Evolutionary conservation across 164 flowering plant genomes (phyloP).

Genomic region (Berberis vulgaris): DNA sequence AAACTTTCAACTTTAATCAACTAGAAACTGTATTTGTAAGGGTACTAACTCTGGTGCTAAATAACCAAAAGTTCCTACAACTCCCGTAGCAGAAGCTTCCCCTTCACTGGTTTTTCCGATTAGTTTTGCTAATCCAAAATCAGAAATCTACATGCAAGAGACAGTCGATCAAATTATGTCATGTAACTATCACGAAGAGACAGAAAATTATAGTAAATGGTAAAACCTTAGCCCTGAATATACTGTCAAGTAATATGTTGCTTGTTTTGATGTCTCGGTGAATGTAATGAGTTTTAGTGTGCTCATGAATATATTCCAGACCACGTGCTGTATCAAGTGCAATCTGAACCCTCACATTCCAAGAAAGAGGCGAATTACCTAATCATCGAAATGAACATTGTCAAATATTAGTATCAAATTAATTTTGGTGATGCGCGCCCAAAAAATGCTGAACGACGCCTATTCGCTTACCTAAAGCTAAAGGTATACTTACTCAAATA

Average conservation of each 20-base stretch:
- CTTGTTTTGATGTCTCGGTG: constrained; percentile 95
- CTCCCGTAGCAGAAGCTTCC: constrained; percentile 69
- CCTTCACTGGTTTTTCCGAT: constrained; percentile 61
- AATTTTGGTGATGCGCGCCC: no score
- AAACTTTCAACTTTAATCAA: constrained; percentile 4
- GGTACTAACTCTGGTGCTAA: constrained; percentile 87
- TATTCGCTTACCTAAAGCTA: no score
- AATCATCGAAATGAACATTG: not conserved
- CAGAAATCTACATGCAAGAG: constrained; percentile 56
- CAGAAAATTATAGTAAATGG: not conserved
- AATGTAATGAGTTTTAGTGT: constrained; percentile 84
- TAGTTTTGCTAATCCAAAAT: constrained; percentile 91
- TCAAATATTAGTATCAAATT: no score
- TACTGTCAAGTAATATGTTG: constrained; percentile 81
- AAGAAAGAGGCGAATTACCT: constrained; percentile 84
- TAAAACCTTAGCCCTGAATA: constrained; percentile 90
- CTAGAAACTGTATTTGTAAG: constrained; percentile 3
- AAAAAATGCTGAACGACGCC: no score
- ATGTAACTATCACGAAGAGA: constrained; percentile 1
- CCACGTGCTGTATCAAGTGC: constrained; percentile 96
- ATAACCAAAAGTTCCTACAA: constrained; percentile 94
- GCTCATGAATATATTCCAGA: constrained; percentile 91
- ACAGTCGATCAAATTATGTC: constrained; percentile 18
- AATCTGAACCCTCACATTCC: constrained; percentile 87
- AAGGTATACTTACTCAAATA: no score